Evolutionary conservation across 108 stramenopile genomes (phyloP), one percentile per base, ranked within the genome.

Genomic region (Chaetoceros tenuissimus): DNA sequence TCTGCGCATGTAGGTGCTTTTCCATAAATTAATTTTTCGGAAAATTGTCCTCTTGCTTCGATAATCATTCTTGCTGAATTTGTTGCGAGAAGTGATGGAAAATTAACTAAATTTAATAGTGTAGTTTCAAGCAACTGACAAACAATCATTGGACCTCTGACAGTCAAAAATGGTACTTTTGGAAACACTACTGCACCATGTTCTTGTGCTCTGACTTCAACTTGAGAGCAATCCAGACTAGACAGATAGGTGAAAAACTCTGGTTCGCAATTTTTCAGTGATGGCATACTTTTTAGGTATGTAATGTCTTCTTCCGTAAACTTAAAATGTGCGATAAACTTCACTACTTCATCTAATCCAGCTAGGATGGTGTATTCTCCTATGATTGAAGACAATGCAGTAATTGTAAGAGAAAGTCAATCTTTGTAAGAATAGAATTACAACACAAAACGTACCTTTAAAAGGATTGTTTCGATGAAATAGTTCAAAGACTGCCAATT

Each of bases 391-490:
- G 78, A 81, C 66, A 56, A 56, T 30, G 28, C 17, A 8, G 21
- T 3, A 10, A 44, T 59, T 20, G 3, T 7, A 3, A 10, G 3
- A 19, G 7, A 27, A 20, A 46, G 25, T 10, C 46, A 24, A 46
- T 21, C 21, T 57, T n/a, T n/a, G n/a, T n/a, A n/a, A n/a, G n/a
- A n/a, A n/a, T n/a, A n/a, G n/a, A n/a, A n/a, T n/a, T n/a, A n/a
- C n/a, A n/a, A n/a, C n/a, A n/a, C n/a, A n/a, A n/a, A 73, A 85
- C 50, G 87, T 79, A 1, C 98, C 98, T 25, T 81, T 60, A 60
- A 99, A 99, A 0, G 97, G 97, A 66, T 87, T 94, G 70, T 97
- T 98, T 23, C 99, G 90, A 72, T 97, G 98, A 80, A 97, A 99
- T 0, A 98, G 59, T 51, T 96, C 95, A 63, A 96, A 96, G 60